These are phyloP conservation scores for Verruconis gallopava DNA, from an alignment of 2,329 filamentous ascomycete species.

Conservation along the genomic window DNA sequence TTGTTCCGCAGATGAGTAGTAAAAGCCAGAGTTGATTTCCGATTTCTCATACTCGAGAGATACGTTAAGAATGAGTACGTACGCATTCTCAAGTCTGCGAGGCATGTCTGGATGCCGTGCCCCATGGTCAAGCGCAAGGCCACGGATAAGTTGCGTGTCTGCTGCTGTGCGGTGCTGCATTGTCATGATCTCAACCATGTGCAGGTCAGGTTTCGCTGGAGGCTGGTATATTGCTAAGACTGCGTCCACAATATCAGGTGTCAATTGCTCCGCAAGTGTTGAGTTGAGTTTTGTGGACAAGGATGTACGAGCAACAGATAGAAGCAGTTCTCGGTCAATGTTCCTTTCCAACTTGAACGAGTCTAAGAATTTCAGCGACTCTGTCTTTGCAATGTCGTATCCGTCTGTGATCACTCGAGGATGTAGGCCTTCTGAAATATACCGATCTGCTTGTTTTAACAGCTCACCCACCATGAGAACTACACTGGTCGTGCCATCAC, in stretches of 20 bases:
- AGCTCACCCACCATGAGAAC: conserved; percentile 92
- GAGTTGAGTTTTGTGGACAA: conserved; percentile 90
- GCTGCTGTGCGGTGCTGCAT: conserved; percentile 97
- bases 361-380: conserved; percentile 86
- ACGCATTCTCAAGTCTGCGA: conserved; percentile 88
- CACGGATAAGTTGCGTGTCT: conserved; percentile 90
- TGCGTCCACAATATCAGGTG: conserved; percentile 88
- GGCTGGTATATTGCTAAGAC: conserved; percentile 88
- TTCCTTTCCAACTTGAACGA: conserved; percentile 79
- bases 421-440: conserved; percentile 93
- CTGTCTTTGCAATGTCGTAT: conserved; percentile 90
- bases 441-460: conserved; percentile 91
- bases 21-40: conserved; percentile 98
- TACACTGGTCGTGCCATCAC: conserved; percentile 93
- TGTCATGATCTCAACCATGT: conserved; percentile 99
- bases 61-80: conserved; percentile 89
- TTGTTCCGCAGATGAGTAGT: conserved; percentile 94
- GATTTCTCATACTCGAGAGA: conserved; percentile 98
- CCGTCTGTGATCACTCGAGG: conserved; percentile 94
- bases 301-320: conserved; percentile 87
- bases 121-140: conserved; percentile 86
- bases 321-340: conserved; percentile 83
- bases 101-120: conserved; percentile 97
- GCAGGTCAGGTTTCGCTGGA: conserved; percentile 84
- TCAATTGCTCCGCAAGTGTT: conserved; percentile 78